Evolutionary conservation across 805 yeast species (phyloP), one percentile per base, ranked within the genome.

Genomic region (Candida cerambycidarum): DNA sequence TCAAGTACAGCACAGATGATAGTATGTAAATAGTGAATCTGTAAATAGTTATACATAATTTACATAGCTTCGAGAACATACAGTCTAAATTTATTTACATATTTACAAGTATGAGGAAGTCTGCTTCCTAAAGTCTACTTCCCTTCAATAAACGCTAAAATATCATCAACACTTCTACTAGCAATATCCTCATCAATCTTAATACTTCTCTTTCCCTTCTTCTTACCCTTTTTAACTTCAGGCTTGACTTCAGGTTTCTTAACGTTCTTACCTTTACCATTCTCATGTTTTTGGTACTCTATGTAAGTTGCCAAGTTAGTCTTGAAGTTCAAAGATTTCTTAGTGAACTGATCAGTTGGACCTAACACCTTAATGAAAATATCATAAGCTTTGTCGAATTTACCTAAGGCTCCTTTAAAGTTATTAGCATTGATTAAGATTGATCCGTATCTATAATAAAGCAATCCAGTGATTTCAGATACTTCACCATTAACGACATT

Each of bases 141-240:
- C 39, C 92, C 92, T 59, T 82, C 84, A 55, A 87, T 83, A 56
- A 80, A 87, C 46, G 73, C 71, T 63, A 87, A 67, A 45, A 87
- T 73, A 46, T 85, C 95, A 41, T 84, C 92, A 41, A 86, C 76
- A 14, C 88, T 79, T 61, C 82, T 76, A 41, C 70, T 65, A 6
- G 85, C 82, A 47, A 85, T 69, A 27, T 76, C 78, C 13, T 41
- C 41, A 24, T 40, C 32, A 13, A 40, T 29, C 16, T 40, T 46
- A 28, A 45, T 38, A 16, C 38, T 39, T 27, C 51, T 46, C 32
- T 57, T 58, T 39, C 27, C 37, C 41, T 15, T 24, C 30, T 41
- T 47, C 36, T 37, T 47, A 17, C 38, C 38, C 19, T 27, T 13
- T 5, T 12, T 17, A 5, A 12, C 9, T 16, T 14, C 52, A 11